These are phyloP conservation scores for Wakefieldia striispora DNA, from an alignment of 768 basidiomycete species.

Conservation along the genomic window DNA sequence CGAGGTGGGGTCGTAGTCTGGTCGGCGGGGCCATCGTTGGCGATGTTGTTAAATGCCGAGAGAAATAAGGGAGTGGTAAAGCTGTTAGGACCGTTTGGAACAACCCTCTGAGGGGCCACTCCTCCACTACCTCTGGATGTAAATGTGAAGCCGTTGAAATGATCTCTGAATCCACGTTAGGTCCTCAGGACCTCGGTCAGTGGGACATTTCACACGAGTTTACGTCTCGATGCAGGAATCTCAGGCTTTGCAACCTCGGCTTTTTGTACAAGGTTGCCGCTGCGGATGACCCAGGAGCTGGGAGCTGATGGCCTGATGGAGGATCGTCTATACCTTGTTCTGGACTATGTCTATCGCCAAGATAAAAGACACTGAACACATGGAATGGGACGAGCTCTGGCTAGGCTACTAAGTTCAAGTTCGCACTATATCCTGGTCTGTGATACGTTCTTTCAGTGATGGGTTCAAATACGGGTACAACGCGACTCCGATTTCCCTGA, in stretches of 20 bases:
- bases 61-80: background rate
- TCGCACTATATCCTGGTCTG: too few species aligned
- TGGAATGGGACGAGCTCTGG: too few species aligned
- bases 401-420: too few species aligned
- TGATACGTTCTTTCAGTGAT: too few species aligned
- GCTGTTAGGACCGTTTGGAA: background rate
- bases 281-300: background rate
- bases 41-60: background rate
- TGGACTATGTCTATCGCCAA: too few species aligned
- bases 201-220: constrained; percentile 18
- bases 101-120: background rate
- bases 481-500: background rate
- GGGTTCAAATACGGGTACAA: too few species aligned
- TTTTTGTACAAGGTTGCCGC: background rate
- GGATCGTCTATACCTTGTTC: too few species aligned
- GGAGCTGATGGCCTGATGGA: too few species aligned
- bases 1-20: constrained; percentile 25
- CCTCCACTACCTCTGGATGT: background rate
- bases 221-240: background rate
- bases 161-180: background rate
- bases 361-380: too few species aligned
- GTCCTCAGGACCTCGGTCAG: too few species aligned
- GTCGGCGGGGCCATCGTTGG: constrained; percentile 26
- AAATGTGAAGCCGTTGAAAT: background rate
- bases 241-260: background rate